Conservation (phyloP, 176 grass and related monocot genomes). For the Musa troglodytarum region DNA sequence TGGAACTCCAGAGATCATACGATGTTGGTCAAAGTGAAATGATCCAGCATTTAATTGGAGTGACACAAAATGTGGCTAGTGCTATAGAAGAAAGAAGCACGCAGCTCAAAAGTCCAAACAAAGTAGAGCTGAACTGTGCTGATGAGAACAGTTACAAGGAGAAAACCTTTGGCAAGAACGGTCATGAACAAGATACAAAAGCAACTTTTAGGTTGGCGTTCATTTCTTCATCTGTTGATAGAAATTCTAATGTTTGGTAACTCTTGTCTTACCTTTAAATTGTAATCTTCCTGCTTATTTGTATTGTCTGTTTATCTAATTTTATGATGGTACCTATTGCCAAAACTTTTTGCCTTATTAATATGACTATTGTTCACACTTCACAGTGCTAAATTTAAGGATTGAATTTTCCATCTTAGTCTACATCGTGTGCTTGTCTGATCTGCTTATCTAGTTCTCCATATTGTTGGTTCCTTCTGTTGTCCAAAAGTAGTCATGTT, state of each 20-base stretch:
- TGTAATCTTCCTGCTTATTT: background rate
- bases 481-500: background rate
- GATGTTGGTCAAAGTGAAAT: slow-evolving; percentile 74
- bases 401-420: no score
- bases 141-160: slow-evolving; percentile 25
- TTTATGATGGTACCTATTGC: background rate
- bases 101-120: slow-evolving; percentile 32
- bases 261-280: background rate
- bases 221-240: background rate
- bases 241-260: background rate
- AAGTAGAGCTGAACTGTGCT: slow-evolving; percentile 23
- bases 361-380: no score
- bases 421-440: no score
- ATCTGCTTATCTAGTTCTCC: background rate
- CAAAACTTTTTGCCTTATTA: no score
- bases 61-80: slow-evolving; percentile 59
- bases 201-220: background rate
- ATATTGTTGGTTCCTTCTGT: background rate
- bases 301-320: background rate
- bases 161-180: slow-evolving; percentile 29
- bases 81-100: slow-evolving; percentile 48
- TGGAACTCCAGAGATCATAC: slow-evolving; percentile 85
- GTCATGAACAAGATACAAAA: slow-evolving; percentile 1
- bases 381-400: no score
- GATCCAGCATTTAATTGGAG: slow-evolving; percentile 80